phyloP scores from a whole-genome alignment of 2,329 filamentous ascomycete species.

The Scedosporium boydii region DNA sequence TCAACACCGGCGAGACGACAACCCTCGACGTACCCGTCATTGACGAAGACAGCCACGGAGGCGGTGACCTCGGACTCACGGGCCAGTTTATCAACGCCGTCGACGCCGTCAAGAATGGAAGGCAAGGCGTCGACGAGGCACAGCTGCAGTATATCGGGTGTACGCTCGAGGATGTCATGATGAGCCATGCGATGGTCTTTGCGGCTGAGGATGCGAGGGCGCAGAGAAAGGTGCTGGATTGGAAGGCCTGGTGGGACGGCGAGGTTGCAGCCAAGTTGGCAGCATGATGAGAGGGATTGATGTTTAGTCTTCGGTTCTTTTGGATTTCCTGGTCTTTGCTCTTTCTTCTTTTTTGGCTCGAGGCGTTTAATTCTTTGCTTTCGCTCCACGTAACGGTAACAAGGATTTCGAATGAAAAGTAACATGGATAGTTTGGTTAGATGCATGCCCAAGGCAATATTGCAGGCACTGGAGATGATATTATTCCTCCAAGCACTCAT shows the following conservation, averaged over 20 bases:
- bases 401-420: too few relatives aligned
- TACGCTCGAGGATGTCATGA: conserved; percentile 75
- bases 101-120: conserved; percentile 64
- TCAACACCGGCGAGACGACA: conserved; percentile 31
- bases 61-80: conserved; percentile 50
- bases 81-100: conserved; percentile 77
- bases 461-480: too few relatives aligned
- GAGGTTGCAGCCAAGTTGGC: conserved; percentile 15
- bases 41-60: conserved; percentile 28
- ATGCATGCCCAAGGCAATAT: too few relatives aligned
- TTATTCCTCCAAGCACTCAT: too few relatives aligned
- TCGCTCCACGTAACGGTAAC: too few relatives aligned
- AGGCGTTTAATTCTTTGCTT: not conserved
- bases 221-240: conserved; percentile 61
- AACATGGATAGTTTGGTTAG: too few relatives aligned
- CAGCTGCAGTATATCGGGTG: conserved; percentile 72
- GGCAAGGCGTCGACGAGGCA: conserved; percentile 56
- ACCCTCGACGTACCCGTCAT: conserved; percentile 27
- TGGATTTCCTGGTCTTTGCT: not conserved
- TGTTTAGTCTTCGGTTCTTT: not conserved
- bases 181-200: conserved; percentile 88
- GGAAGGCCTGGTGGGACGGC: conserved; percentile 63
- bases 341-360: not conserved
- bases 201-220: conserved; percentile 80
- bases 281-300: not conserved